A percentile compares a stretch with the other conserved stretches of the same genome.
phyloP scores from a whole-genome alignment of 2,329 filamentous ascomycete genomes.

The Xylaria sp. region DNA sequence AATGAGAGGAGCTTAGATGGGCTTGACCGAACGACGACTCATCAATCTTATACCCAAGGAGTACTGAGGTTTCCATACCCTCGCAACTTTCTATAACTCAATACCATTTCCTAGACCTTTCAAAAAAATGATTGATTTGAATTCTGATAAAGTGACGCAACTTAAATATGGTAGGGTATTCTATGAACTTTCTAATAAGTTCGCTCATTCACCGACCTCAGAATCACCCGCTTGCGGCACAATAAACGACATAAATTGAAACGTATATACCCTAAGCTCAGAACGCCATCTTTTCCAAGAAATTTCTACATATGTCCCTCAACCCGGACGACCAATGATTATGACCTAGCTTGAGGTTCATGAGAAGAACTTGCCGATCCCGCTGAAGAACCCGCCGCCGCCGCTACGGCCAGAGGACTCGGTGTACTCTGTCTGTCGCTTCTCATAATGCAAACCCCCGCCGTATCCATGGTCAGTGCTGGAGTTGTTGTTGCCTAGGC shows the following conservation, averaged over 20 bases:
- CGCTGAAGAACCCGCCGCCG: constrained; percentile 49
- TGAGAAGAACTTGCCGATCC: constrained; percentile 57
- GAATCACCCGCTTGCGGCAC: background rate
- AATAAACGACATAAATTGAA: constrained; percentile 15
- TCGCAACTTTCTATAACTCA: constrained; percentile 15
- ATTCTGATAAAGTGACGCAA: background rate
- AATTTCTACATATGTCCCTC: constrained; percentile 5
- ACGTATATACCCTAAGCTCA: constrained; percentile 1
- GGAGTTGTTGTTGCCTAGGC: constrained; percentile 40
- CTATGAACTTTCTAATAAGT: constrained; percentile 13
- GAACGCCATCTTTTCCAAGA: constrained; percentile 28
- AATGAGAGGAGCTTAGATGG: constrained; percentile 41
- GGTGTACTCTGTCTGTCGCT: constrained; percentile 50
- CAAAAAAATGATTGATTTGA: background rate
- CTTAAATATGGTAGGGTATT: constrained; percentile 16
- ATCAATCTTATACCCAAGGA: constrained; percentile 36
- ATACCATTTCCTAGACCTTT: background rate
- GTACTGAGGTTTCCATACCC: constrained; percentile 40
- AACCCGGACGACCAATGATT: constrained; percentile 21
- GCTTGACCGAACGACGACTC: constrained; percentile 21
- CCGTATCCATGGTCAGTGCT: constrained; percentile 51
- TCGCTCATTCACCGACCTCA: constrained; percentile 11
- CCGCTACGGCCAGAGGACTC: constrained; percentile 47
- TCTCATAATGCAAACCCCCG: constrained; percentile 53
- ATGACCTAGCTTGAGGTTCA: constrained; percentile 39